Evolutionary conservation across 192 early-diverging fungal species (phyloP), one percentile per base, ranked within the genome.

Genomic region (Irineochytrium annulatum): DNA sequence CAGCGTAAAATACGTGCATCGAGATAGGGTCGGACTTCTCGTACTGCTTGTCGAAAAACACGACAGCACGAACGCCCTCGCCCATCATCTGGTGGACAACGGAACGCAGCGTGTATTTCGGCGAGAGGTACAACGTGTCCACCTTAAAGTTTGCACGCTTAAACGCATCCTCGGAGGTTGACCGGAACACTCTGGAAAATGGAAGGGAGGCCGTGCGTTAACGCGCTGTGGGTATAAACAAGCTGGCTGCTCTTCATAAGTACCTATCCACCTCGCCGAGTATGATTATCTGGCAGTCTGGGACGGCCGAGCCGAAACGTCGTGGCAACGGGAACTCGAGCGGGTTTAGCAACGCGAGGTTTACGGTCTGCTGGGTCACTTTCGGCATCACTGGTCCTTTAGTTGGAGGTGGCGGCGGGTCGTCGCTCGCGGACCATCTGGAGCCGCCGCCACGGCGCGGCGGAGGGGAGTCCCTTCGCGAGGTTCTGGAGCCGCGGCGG

Each of bases 231-330:
- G n/a, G n/a, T n/a, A n/a, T n/a, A n/a, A n/a, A n/a, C n/a, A n/a
- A n/a, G n/a, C n/a, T n/a, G n/a, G n/a, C n/a, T n/a, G n/a, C n/a
- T n/a, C n/a, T n/a, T n/a, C n/a, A n/a, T n/a, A n/a, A n/a, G n/a
- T 57, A 66, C 67, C 63, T 39, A 52, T 75, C 73, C 13, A 68
- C 33, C 16, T 75, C 62, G 30, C 29, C 60, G 20, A 72, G 53
- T 8, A 78, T 44, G 53, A 74, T 70, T 27, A 78, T 62, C 52
- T 70, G 76, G 32, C 56, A 59, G 39, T 77, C 76, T 19, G 76
- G 76, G 17, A 77, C 76, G 20, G 67, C 55, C 5, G 64, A 24
- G 1, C 71, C 76, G 30, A 57, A 73, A 13, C 76, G 30, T 17
- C 71, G 26, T 1, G 76, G 72, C 1, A 77, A 56, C 32, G 67